Base-by-base conservation (phyloP, 2,329 filamentous ascomycete genomes). In the Xylariaceae sp. region DNA sequence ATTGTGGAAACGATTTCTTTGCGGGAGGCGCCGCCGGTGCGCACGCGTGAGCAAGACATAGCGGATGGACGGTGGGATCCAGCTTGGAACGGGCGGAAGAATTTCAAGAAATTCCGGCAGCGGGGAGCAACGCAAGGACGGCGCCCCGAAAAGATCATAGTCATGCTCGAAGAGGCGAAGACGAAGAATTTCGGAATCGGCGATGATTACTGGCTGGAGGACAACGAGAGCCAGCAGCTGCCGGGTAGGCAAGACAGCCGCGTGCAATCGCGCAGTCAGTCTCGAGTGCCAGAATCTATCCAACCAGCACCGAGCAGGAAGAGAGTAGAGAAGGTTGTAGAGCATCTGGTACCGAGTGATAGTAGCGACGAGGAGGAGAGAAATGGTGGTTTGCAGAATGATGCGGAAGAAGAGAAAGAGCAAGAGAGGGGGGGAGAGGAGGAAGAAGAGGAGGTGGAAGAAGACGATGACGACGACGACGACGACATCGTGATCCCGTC, bases 81-180 rank as follows among this genome's bases (percentile, higher is more conserved):
- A 1, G 73, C 73, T 27, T 98, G 92, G 92, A 94, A 96, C 57
- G 92, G 90, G 1, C 75, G 90, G 30, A 90, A 88, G 62, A 97
- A 98, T 57, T 98, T 95, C 67, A 98, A 98, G 61, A 85, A 79
- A 52, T 98, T 98, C 56, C 71, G 73, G 15, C 71, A 70, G 38
- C 70, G 76, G 37, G 81, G 76, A 16, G 74, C 74, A 14, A 49
- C 5, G 46, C 54, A 2, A 66, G 71, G 47, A 18, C 56, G 5
- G 12, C 59, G 64, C 3, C 59, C 63, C 2, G 60, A 66, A 18
- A 66, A 65, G 38, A 66, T 85, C 23, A 84, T 94, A 27, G 77
- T 95, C 3, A 65, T 73, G 0, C 65, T 94, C 3, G 78, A 85
- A 48, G 81, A 87, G 59, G 83, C 81, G 15, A 78, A 77, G 53